These are phyloP conservation scores for Clarireedia paspali DNA, from an alignment of 2,329 filamentous ascomycete genomes.

Conservation along the genomic window DNA sequence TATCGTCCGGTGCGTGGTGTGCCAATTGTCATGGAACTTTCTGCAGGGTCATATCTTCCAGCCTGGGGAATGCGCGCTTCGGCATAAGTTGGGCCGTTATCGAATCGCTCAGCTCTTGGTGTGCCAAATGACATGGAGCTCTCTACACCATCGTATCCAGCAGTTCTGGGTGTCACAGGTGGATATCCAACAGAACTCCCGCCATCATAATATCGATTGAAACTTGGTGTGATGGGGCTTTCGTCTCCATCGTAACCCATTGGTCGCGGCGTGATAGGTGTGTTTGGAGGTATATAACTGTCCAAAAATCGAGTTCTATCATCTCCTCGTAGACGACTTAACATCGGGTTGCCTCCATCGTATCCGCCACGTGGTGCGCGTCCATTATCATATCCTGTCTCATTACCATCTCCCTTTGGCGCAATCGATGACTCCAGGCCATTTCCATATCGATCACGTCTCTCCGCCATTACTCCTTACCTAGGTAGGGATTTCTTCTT, in stretches of 20 bases:
- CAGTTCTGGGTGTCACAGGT: constrained; percentile 1
- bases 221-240: constrained; percentile 1
- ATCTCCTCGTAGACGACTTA: not conserved
- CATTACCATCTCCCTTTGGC: constrained; percentile 1
- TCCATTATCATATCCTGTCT: constrained; percentile 7
- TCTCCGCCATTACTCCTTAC: constrained; percentile 8
- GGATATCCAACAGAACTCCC: not conserved
- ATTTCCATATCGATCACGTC: constrained; percentile 5
- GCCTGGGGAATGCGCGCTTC: not conserved
- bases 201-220: not conserved
- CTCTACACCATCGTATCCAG: constrained; percentile 5
- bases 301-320: not conserved
- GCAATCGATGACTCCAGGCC: constrained; percentile 3
- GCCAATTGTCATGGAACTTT: constrained; percentile 1
- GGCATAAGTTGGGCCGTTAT: not conserved
- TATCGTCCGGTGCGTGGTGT: constrained; percentile 5
- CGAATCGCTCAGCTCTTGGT: not conserved
- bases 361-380: constrained; percentile 1
- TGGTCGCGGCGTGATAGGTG: constrained; percentile 5
- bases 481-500: constrained; percentile 7
- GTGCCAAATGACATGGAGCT: constrained; percentile 1
- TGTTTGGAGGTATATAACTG: constrained; percentile 6
- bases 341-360: not conserved
- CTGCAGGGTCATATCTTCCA: constrained; percentile 3
- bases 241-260: constrained; percentile 4